Base-by-base conservation (phyloP, 768 basidiomycete species). In the Lactarius quietus region DNA sequence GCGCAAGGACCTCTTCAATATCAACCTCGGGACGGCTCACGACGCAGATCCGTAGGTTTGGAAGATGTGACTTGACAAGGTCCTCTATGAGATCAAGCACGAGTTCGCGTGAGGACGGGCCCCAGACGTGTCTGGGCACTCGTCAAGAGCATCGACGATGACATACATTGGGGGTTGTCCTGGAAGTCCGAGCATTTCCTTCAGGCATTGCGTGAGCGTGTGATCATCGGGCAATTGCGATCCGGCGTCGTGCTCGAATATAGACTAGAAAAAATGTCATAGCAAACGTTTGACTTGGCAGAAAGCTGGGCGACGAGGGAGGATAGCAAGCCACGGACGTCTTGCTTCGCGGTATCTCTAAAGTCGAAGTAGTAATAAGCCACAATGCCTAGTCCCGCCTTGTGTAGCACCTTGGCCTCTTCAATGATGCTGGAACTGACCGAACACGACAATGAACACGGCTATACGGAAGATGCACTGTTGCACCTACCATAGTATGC, bases 361-460 rank as follows among this genome's bases (percentile, higher is more conserved):
- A 65, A 65, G 38, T 61, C 59, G 17, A 55, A 62, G 23, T 65
- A 65, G 23, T 62, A 65, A 61, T 57, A 65, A 14, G 55, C 43
- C 14, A 62, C 43, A 1, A 56, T 26, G 35, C 51, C 63, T 17
- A 59, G 26, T 45, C 63, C 63, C 1, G n/a, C 57, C 1, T 23
- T 9, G 12, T 51, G 58, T 20, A 45, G n/a, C 1, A 9, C 26
- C 15, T 6, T 59, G 31, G 31, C 48, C 6, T 35, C 26, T 18
- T 64, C 35, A 36, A 64, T 59, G 31, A 59, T 64, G 33, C 57
- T 41, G 26, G 51, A 64, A 4, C 63, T 64, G 52, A 14, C 2
- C 20, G 36, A n/a, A 31, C 23, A 6, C 3, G 31, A 31, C 8
- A 29, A 18, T 1, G 23, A 8, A 20, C 4, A 4, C n/a, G n/a